Conservation (phyloP, 1,139 yeast genomes). For the Blastobotrys proliferans region DNA sequence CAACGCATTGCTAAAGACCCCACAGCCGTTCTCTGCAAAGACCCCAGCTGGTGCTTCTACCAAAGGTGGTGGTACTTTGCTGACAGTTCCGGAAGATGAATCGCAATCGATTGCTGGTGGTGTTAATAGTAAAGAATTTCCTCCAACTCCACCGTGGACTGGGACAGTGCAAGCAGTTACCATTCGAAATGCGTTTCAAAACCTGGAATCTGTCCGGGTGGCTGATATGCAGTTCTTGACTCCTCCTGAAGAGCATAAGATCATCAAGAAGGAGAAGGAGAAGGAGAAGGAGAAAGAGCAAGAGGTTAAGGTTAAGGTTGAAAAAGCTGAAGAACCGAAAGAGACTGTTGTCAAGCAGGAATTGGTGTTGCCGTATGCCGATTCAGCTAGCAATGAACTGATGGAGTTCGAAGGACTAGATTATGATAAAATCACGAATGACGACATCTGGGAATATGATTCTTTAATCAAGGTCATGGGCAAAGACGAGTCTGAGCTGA, state of each 20-base stretch:
- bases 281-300: background rate
- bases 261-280: conserved; percentile 7
- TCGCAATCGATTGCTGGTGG: background rate
- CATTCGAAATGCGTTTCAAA: conserved; percentile 27
- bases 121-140: conserved; percentile 6
- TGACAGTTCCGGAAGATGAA: conserved; percentile 22
- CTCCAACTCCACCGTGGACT: conserved; percentile 26
- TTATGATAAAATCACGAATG: conserved; percentile 14
- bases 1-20: conserved; percentile 27
- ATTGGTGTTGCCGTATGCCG: conserved; percentile 16
- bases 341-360: conserved; percentile 3
- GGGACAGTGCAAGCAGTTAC: conserved; percentile 29
- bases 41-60: conserved; percentile 19
- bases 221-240: conserved; percentile 27
- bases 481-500: conserved; percentile 24
- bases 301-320: background rate
- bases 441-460: conserved; percentile 28
- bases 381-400: conserved; percentile 15
- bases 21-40: conserved; percentile 26
- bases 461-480: conserved; percentile 23
- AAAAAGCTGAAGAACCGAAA: background rate
- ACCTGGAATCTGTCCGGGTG: conserved; percentile 27
- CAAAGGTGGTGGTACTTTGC: conserved; percentile 11
- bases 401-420: conserved; percentile 22
- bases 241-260: conserved; percentile 25